Evolutionary conservation across 352 stramenopile species (phyloP).

Genomic region (Pythium sukuiense): DNA sequence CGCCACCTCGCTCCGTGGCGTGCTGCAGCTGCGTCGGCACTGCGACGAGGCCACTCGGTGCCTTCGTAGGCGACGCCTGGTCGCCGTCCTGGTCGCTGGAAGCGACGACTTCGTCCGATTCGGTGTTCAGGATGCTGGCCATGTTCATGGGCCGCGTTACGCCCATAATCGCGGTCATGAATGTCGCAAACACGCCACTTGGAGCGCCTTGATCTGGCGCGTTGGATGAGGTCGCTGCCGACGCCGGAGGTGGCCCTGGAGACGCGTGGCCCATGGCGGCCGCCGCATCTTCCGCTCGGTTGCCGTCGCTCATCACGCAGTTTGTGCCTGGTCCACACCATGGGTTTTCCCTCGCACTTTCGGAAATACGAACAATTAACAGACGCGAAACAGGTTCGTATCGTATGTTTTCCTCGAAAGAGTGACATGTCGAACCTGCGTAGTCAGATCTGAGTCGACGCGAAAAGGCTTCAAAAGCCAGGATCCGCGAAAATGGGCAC

Average conservation of each 20-base stretch:
- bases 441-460: neutral
- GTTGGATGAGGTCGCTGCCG: neutral
- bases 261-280: neutral
- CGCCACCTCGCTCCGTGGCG: neutral
- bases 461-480: neutral
- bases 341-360: slow-evolving; percentile 25
- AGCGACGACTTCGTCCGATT: slow-evolving; percentile 8
- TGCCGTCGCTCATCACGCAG: slow-evolving; percentile 10
- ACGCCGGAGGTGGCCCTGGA: neutral
- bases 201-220: neutral
- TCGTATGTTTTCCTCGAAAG: neutral
- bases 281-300: neutral
- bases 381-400: slow-evolving; percentile 7
- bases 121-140: slow-evolving; percentile 8
- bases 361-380: slow-evolving; percentile 12
- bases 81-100: slow-evolving; percentile 17
- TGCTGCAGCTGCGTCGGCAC: neutral
- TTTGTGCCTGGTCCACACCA: slow-evolving; percentile 10
- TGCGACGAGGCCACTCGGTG: neutral
- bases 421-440: slow-evolving; percentile 1
- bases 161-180: neutral
- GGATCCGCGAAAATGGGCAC: slow-evolving; percentile 6
- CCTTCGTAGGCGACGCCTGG: neutral
- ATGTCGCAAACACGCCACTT: neutral
- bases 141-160: neutral